Conservation (phyloP, 1,284 basidiomycete genomes). For the Porodaedalea pini region DNA sequence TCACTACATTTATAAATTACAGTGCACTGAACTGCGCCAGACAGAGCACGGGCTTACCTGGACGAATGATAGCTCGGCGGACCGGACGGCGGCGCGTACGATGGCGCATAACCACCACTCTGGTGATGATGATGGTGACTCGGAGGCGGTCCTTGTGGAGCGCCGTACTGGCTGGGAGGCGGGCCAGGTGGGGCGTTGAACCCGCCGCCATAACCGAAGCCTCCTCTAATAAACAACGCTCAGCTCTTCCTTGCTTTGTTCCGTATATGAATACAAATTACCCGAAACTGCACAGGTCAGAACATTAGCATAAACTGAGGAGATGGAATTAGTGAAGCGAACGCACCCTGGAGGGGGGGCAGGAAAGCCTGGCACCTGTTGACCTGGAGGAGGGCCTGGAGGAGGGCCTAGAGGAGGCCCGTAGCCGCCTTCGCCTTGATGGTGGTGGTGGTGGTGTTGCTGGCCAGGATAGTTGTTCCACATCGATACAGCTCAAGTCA, state of each 20-base stretch:
- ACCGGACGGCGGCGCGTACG: constrained; percentile 27
- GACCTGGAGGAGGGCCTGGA: neutral
- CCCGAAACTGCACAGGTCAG: neutral
- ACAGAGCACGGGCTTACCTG: neutral
- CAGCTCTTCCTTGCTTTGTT: neutral
- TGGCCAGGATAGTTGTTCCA: constrained; percentile 18
- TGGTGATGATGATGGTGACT: constrained; percentile 24
- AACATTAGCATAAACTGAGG: neutral
- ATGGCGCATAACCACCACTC: constrained; percentile 37
- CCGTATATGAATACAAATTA: neutral
- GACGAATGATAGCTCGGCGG: constrained; percentile 2
- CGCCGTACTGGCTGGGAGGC: constrained; percentile 17
- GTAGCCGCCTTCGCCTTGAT: constrained; percentile 7
- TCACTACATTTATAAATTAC: neutral
- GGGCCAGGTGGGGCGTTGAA: constrained; percentile 13
- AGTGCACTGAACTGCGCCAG: neutral
- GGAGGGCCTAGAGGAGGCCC: constrained; percentile 11
- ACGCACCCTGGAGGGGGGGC: constrained; percentile 12
- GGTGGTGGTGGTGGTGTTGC: constrained; percentile 7
- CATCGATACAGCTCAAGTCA: constrained; percentile 5
- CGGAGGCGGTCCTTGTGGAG: constrained; percentile 28
- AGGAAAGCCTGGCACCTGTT: constrained; percentile 4
- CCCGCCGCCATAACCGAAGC: neutral
- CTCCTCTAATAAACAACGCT: neutral
- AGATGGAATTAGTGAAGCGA: neutral